A percentile compares a stretch with the other conserved stretches of the same genome.
These are phyloP conservation scores for Colletotrichum destructivum DNA, from an alignment of 2,329 filamentous ascomycete species.

Conservation along the genomic window DNA sequence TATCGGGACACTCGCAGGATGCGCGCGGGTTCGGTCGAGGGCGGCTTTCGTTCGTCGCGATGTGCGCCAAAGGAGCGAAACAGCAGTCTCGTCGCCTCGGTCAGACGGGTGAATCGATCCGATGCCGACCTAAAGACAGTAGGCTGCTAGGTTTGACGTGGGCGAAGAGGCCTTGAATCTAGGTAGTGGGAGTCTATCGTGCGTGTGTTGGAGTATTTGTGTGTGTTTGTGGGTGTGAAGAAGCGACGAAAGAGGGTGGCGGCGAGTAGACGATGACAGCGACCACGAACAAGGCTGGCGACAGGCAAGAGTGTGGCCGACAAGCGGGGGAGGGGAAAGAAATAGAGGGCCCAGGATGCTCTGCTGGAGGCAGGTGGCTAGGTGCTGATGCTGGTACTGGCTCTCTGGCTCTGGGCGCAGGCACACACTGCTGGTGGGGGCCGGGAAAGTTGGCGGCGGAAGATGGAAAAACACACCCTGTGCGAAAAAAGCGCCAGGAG, in stretches of 20 bases:
- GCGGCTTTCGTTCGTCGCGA: slow-evolving; percentile 23
- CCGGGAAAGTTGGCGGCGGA: slow-evolving; percentile 1
- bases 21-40: slow-evolving; percentile 11
- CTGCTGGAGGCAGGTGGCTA: slow-evolving; percentile 2
- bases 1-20: not conserved
- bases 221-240: not conserved
- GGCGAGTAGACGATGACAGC: slow-evolving; percentile 8
- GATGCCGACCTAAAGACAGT: not conserved
- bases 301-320: slow-evolving; percentile 7
- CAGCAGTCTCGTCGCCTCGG: slow-evolving; percentile 20
- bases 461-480: not conserved
- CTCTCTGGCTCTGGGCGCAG: slow-evolving; percentile 2
- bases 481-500: not conserved
- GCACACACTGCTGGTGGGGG: slow-evolving; percentile 8
- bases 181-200: not conserved
- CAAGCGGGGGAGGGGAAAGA: slow-evolving; percentile 39
- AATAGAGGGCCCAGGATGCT: slow-evolving; percentile 34
- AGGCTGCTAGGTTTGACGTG: not conserved
- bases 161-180: not conserved
- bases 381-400: slow-evolving; percentile 8
- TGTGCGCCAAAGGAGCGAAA: slow-evolving; percentile 14
- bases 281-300: slow-evolving; percentile 25
- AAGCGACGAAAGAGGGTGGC: not conserved
- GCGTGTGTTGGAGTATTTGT: not conserved
- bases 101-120: slow-evolving; percentile 2